Evolutionary conservation across 225 moss, liverwort and hornwort genomes (phyloP).

Genomic region (Anthoceros angustus): DNA sequence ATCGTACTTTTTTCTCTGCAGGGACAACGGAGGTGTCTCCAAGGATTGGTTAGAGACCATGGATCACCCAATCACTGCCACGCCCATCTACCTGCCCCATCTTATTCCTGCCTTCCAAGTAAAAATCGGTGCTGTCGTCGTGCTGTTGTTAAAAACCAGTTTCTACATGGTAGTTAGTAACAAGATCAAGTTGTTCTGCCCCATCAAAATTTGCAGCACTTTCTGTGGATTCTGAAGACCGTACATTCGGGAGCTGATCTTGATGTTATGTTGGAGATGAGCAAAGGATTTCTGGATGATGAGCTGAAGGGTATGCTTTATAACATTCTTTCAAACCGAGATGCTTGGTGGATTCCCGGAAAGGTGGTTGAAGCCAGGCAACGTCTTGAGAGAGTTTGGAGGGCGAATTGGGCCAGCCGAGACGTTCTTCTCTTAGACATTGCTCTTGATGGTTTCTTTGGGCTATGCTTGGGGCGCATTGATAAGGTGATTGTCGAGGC

Average conservation of each 20-base stretch:
- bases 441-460: conserved; percentile 18
- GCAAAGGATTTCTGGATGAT: conserved; percentile 16
- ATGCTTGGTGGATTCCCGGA: conserved; percentile 19
- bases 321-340: conserved; percentile 13
- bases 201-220: conserved; percentile 11
- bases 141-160: background rate
- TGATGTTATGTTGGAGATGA: conserved; percentile 18
- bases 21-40: conserved; percentile 13
- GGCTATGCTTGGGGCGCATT: conserved; percentile 14
- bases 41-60: conserved; percentile 11
- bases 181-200: background rate
- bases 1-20: background rate
- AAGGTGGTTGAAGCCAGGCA: conserved; percentile 16
- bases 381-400: conserved; percentile 11
- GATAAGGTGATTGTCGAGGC: conserved; percentile 5
- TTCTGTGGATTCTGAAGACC: conserved; percentile 20
- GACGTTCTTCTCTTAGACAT: conserved; percentile 17
- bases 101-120: conserved; percentile 16
- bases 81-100: conserved; percentile 14
- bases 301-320: conserved; percentile 15
- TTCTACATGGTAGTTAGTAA: background rate
- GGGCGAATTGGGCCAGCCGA: conserved; percentile 11
- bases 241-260: conserved; percentile 19
- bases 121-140: background rate
- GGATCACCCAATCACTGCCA: conserved; percentile 16